Evolutionary conservation across 768 basidiomycete genomes (phyloP).

Genomic region (Mycena latifolia): DNA sequence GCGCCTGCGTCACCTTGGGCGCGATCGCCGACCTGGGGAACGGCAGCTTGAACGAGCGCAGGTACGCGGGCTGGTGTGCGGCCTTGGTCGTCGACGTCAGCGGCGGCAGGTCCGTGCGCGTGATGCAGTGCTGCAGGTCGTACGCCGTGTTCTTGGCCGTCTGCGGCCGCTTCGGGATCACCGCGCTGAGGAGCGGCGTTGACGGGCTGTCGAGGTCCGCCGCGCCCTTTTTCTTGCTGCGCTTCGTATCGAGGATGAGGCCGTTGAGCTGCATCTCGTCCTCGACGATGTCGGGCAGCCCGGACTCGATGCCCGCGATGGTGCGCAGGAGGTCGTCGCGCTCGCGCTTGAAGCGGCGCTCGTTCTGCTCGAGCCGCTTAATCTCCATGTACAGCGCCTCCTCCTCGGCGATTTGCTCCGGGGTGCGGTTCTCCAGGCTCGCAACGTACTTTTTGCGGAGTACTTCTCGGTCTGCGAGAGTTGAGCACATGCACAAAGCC

Average conservation of each 20-base stretch:
- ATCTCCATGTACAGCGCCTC: constrained; percentile 94
- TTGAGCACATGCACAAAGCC: constrained; percentile 10
- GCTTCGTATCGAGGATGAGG: constrained; percentile 62
- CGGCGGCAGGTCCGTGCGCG: constrained; percentile 68
- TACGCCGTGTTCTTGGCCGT: constrained; percentile 69
- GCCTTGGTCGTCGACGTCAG: constrained; percentile 75
- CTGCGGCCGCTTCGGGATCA: constrained; percentile 51
- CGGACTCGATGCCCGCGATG: constrained; percentile 89
- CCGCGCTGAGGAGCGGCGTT: constrained; percentile 56
- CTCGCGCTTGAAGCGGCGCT: constrained; percentile 88
- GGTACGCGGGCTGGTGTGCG: constrained; percentile 81
- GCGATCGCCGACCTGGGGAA: constrained; percentile 79
- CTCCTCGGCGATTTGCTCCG: constrained; percentile 93
- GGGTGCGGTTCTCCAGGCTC: constrained; percentile 90
- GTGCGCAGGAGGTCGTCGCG: constrained; percentile 89
- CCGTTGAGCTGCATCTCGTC: constrained; percentile 70
- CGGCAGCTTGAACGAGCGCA: constrained; percentile 91
- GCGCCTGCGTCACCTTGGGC: constrained; percentile 80
- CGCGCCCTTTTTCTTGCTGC: constrained; percentile 69
- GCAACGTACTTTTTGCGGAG: constrained; percentile 90
- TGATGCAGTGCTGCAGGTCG: constrained; percentile 76
- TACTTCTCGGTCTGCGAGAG: constrained; percentile 79
- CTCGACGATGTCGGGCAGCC: constrained; percentile 78
- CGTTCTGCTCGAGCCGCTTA: constrained; percentile 95
- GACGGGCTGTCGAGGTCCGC: constrained; percentile 58